Percentiles rank a stretch among this genome's conserved stretches.
These are phyloP conservation scores for Pseudotulostoma volvatum DNA, from an alignment of 495 filamentous ascomycete species.

Conservation along the genomic window DNA sequence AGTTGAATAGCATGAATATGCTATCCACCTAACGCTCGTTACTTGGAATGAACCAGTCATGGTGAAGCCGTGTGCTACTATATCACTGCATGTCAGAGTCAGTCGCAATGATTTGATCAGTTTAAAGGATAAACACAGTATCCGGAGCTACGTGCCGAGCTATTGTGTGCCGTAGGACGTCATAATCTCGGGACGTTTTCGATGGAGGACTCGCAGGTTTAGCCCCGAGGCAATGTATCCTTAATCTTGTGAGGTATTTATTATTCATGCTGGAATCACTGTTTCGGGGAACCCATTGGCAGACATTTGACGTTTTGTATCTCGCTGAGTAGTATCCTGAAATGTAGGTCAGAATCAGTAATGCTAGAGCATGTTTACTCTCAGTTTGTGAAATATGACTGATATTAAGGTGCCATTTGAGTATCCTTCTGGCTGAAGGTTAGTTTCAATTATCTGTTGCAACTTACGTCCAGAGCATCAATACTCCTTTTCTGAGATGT, in stretches of 20 bases:
- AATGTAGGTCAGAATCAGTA: constrained; percentile 20
- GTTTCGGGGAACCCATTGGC: constrained; percentile 15
- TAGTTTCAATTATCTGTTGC: constrained; percentile 13
- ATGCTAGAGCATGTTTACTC: constrained; percentile 15
- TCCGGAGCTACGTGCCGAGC: background rate
- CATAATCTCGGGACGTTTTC: too few species aligned
- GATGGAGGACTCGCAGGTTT: too few species aligned
- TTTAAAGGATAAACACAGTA: background rate
- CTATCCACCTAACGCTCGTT: background rate
- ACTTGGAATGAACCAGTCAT: background rate
- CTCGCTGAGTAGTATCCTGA: constrained; percentile 18
- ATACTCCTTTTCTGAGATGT: constrained; percentile 27
- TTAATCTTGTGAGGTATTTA: background rate
- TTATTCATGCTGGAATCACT: constrained; percentile 22
- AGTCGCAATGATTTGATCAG: background rate
- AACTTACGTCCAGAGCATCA: constrained; percentile 34
- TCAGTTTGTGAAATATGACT: constrained; percentile 7
- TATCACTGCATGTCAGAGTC: background rate
- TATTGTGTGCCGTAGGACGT: too few species aligned
- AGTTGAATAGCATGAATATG: background rate
- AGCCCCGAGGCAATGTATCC: background rate
- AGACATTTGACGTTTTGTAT: constrained; percentile 26
- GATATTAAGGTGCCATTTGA: constrained; percentile 8
- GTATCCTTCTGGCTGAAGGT: constrained; percentile 12
- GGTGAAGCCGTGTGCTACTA: background rate